Conservation (phyloP, 306 rosid species). For the Purshia tridentata region DNA sequence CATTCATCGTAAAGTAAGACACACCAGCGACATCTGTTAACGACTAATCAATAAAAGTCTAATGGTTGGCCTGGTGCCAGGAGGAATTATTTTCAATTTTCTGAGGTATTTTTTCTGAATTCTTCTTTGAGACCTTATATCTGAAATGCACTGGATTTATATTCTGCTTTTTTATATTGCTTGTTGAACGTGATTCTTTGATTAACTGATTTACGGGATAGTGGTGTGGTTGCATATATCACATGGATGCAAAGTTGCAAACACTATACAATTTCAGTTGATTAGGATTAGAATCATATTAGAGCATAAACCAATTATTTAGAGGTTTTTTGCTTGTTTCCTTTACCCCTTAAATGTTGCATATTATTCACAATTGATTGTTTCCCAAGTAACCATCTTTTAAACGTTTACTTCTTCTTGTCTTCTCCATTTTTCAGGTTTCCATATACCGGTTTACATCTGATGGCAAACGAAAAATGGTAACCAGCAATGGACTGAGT, state of each 20-base stretch:
- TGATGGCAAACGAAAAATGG: no score
- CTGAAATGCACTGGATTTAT: not conserved
- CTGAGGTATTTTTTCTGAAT: slow-evolving; percentile 21
- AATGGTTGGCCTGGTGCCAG: not conserved
- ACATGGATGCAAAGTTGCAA: not conserved
- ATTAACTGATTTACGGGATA: not conserved
- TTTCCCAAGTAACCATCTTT: not conserved
- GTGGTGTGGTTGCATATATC: not conserved
- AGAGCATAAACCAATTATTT: not conserved
- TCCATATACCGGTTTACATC: not conserved
- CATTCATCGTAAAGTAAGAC: slow-evolving; percentile 73
- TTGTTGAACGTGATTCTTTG: not conserved
- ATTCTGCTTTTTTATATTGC: not conserved
- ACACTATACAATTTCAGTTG: not conserved
- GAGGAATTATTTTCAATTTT: not conserved
- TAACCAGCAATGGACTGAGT: not conserved
- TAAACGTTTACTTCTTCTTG: not conserved
- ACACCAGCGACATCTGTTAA: slow-evolving; percentile 44
- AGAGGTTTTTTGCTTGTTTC: not conserved
- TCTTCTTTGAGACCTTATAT: not conserved
- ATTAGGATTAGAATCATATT: not conserved
- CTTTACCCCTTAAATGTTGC: not conserved
- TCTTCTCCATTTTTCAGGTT: not conserved
- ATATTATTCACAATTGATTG: not conserved
- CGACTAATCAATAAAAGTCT: slow-evolving; percentile 4